Base-by-base conservation (phyloP, 2,329 filamentous ascomycete genomes). In the Pseudocercospora fijiensis region DNA sequence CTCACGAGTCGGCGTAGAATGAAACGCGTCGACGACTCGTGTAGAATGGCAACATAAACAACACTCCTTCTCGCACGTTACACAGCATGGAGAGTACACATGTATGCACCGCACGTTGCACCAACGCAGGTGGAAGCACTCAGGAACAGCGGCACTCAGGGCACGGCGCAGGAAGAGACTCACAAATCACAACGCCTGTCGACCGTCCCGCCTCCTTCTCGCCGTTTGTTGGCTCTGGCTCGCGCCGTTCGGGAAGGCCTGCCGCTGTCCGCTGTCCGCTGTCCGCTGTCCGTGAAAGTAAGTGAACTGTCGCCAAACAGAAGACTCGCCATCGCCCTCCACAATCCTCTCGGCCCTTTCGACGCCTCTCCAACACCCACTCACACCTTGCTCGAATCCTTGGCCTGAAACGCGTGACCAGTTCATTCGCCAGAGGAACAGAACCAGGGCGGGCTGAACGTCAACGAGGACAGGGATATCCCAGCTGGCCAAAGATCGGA, bases 171-270 rank as follows among this genome's bases (percentile, higher is more conserved):
- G 8, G 13, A 33, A 33, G 30, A 33, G 30, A 51, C 47, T 51
- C 47, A 51, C 47, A 18, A 18, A 51, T 49, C 10, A 20, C 18
- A 10, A 47, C 18, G 45, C 24, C 37, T 49, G 20, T 49, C 45
- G 13, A 49, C 45, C 18, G 22, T 27, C 49, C 49, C 10, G 11
- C 49, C 49, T 53, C 49, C 26, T 10, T 53, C 22, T 16, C 20
- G 45, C 45, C 45, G 45, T 22, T 26, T n/a, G 22, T 53, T 53
- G 49, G 49, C 49, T 53, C 49, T 53, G 49, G 22, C 28, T 53
- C 24, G 49, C 49, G 28, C 49, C 28, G 49, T 53, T 26, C 26
- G 49, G 49, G 11, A 53, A 28, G 16, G 26, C 10, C 49, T 53
- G 49, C 49, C 13, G 22, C 22, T 53, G 49, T 28, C 49, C 49